phyloP scores from a whole-genome alignment of 768 basidiomycete species.

The Amanita pseudoporphyria region DNA sequence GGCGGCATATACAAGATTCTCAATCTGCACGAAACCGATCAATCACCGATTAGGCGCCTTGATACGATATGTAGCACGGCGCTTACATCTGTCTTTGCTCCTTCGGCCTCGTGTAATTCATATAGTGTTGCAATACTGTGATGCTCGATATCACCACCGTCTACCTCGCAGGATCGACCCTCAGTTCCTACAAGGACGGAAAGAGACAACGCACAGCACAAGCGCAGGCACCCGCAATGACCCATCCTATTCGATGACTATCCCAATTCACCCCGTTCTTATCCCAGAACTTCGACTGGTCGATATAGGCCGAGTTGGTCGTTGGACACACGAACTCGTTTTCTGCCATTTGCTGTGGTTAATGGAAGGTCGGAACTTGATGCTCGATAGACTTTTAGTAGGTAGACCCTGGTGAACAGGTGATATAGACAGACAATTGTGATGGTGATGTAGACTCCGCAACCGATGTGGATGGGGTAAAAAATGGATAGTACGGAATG shows the following conservation, averaged over 20 bases:
- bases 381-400: too few species aligned
- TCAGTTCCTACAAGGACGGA: not conserved
- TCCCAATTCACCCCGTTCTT: conserved; percentile 46
- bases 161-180: conserved; percentile 20
- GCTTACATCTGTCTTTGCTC: conserved; percentile 79
- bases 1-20: conserved; percentile 81
- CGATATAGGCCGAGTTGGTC: conserved; percentile 36
- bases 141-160: conserved; percentile 51
- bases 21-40: conserved; percentile 30
- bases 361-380: too few species aligned
- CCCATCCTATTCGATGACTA: conserved; percentile 62
- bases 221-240: conserved; percentile 56
- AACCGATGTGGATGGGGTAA: too few species aligned
- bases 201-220: conserved; percentile 28
- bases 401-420: too few species aligned
- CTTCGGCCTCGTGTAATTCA: conserved; percentile 58
- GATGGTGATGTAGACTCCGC: too few species aligned
- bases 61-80: too few species aligned
- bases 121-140: conserved; percentile 46
- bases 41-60: not conserved
- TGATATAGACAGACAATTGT: too few species aligned
- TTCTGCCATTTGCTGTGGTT: too few species aligned
- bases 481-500: too few species aligned
- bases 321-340: conserved; percentile 28
- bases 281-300: conserved; percentile 60